These are phyloP conservation scores for Pulveroboletus sp. DNA, from an alignment of 768 basidiomycete species.

Conservation along the genomic window DNA sequence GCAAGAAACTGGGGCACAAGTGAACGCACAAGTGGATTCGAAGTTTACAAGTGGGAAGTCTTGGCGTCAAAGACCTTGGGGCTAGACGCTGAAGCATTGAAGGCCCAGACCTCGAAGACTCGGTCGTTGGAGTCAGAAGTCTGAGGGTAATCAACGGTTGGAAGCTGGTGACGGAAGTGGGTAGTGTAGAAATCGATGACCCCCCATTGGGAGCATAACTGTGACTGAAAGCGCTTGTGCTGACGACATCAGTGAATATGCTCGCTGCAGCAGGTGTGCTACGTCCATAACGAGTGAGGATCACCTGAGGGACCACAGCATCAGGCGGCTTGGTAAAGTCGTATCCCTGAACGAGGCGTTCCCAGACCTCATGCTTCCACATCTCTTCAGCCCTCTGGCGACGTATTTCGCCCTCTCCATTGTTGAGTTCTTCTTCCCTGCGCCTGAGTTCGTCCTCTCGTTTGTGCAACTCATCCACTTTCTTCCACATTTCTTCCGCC, in stretches of 20 bases:
- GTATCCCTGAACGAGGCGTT: slow-evolving; percentile 24
- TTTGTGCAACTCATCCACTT: slow-evolving; percentile 22
- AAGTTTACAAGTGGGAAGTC: slow-evolving; percentile 4
- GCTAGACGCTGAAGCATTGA: no score
- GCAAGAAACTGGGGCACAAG: slow-evolving; percentile 34
- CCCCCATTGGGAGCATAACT: slow-evolving; percentile 22
- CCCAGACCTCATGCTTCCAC: slow-evolving; percentile 26
- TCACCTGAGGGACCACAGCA: slow-evolving; percentile 29
- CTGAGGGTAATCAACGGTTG: slow-evolving; percentile 25
- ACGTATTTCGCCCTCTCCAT: slow-evolving; percentile 29
- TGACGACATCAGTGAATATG: slow-evolving; percentile 29
- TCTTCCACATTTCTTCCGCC: slow-evolving; percentile 22
- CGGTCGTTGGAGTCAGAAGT: slow-evolving; percentile 22
- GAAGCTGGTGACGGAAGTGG: slow-evolving; percentile 22
- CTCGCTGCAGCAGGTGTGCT: slow-evolving; percentile 33
- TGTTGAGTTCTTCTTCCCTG: slow-evolving; percentile 30
- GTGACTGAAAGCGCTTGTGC: slow-evolving; percentile 24
- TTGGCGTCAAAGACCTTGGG: no score
- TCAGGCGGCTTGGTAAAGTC: slow-evolving; percentile 25
- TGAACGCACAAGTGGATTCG: slow-evolving; percentile 42
- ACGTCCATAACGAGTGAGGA: slow-evolving; percentile 27
- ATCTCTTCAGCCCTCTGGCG: slow-evolving; percentile 30
- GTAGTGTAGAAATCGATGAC: slow-evolving; percentile 28
- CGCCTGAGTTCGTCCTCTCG: slow-evolving; percentile 28
- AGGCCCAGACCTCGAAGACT: slow-evolving; percentile 3